A percentile compares a stretch with the other conserved stretches of the same genome.
phyloP scores from a whole-genome alignment of 805 yeast species.

The Maudiozyma pseudohumilis region DNA sequence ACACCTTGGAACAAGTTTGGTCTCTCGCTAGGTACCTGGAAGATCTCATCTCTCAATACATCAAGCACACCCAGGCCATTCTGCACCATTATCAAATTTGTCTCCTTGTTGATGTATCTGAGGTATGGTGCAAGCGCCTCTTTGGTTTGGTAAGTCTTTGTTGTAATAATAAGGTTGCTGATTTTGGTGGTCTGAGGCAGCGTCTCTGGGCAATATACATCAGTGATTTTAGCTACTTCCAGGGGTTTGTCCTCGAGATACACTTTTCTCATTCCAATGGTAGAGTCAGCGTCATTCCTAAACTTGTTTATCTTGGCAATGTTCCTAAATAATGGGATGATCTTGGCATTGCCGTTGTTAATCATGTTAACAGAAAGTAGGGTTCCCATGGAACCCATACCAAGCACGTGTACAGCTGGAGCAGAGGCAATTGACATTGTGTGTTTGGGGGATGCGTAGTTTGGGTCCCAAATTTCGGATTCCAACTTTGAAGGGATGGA shows the following conservation, averaged over 20 bases:
- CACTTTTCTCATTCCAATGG: constrained; percentile 19
- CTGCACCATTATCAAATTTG: constrained; percentile 66
- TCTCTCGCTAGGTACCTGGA: constrained; percentile 39
- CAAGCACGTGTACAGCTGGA: constrained; percentile 24
- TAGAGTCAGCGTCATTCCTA: constrained; percentile 11
- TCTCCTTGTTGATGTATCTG: constrained; percentile 37
- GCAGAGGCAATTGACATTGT: constrained; percentile 12
- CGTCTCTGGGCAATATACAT: constrained; percentile 18
- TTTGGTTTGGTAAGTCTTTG: constrained; percentile 69
- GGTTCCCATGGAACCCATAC: constrained; percentile 30
- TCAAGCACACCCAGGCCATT: constrained; percentile 84
- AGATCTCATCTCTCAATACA: constrained; percentile 39
- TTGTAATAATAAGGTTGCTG: constrained; percentile 55
- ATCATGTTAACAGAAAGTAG: constrained; percentile 23
- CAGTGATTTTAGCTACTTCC: constrained; percentile 5
- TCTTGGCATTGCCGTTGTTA: constrained; percentile 13
- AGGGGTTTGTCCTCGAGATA: constrained; percentile 13
- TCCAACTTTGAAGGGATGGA: no score
- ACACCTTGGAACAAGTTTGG: constrained; percentile 71
- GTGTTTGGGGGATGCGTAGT: no score
- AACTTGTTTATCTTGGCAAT: constrained; percentile 18
- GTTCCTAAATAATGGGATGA: constrained; percentile 28
- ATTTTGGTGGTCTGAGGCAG: constrained; percentile 27
- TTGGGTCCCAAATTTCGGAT: no score
- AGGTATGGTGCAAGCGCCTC: constrained; percentile 50